Percentiles rank a stretch among this genome's conserved stretches.
Conservation (phyloP, 2,329 filamentous ascomycete species). For the Sordariomycetes sp. region DNA sequence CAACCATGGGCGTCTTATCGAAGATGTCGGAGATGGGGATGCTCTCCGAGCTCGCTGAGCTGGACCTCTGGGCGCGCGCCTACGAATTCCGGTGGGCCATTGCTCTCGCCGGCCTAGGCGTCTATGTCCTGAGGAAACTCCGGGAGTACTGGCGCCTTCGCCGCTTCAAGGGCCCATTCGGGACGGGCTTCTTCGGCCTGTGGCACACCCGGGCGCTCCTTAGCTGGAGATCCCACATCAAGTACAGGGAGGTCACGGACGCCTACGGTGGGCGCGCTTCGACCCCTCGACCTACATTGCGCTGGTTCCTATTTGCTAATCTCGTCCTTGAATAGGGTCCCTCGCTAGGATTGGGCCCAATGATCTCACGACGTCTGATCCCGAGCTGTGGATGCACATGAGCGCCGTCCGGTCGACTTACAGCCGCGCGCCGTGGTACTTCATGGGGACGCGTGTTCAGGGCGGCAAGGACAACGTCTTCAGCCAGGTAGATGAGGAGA, state of each 20-base stretch:
- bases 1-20: background rate
- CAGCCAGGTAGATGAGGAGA: slow-evolving; percentile 30
- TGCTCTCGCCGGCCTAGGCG: background rate
- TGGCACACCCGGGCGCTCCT: slow-evolving; percentile 20
- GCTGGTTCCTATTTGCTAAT: no score
- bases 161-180: slow-evolving; percentile 22
- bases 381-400: slow-evolving; percentile 21
- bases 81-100: background rate
- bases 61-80: background rate
- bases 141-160: slow-evolving; percentile 21
- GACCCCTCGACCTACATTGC: no score
- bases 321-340: slow-evolving; percentile 11
- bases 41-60: background rate
- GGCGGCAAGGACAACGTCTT: slow-evolving; percentile 40
- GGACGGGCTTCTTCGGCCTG: slow-evolving; percentile 22
- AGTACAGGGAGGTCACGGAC: slow-evolving; percentile 20
- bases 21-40: background rate
- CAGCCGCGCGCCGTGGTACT: slow-evolving; percentile 17
- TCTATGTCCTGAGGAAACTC: slow-evolving; percentile 8
- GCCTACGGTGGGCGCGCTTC: no score
- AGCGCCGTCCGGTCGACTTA: slow-evolving; percentile 21
- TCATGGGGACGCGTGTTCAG: slow-evolving; percentile 32
- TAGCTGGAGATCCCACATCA: slow-evolving; percentile 18
- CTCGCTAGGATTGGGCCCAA: slow-evolving; percentile 28
- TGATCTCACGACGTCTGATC: slow-evolving; percentile 23